Evolutionary conservation across 2,329 filamentous ascomycete species (phyloP).

Genomic region (Monosporascus sp.): DNA sequence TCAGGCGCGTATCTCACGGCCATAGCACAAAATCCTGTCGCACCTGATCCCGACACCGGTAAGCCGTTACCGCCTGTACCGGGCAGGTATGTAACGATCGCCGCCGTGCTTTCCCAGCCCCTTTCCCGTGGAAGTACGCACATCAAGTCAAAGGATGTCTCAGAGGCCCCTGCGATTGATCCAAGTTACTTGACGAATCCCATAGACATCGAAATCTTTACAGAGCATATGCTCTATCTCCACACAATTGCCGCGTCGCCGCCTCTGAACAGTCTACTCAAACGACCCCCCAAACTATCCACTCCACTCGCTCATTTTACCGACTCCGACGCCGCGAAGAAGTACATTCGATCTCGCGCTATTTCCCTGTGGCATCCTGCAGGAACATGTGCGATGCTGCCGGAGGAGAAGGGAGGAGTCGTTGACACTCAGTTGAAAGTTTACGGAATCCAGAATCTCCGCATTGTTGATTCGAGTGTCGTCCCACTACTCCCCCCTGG

Average conservation of each 20-base stretch:
- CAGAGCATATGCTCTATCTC: constrained; percentile 12
- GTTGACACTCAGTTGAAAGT: constrained; percentile 28
- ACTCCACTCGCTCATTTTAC: constrained; percentile 1
- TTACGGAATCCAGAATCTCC: constrained; percentile 28
- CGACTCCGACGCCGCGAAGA: constrained; percentile 10
- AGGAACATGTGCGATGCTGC: constrained; percentile 29
- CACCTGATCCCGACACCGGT: constrained; percentile 4
- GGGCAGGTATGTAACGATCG: constrained; percentile 7
- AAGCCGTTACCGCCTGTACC: not conserved
- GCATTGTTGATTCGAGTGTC: constrained; percentile 32
- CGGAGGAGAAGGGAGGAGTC: constrained; percentile 27
- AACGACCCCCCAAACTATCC: constrained; percentile 3
- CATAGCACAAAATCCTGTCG: constrained; percentile 3
- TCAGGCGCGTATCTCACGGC: constrained; percentile 8
- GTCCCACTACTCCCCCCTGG: constrained; percentile 29
- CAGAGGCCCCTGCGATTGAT: constrained; percentile 6
- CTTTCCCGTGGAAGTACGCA: constrained; percentile 13
- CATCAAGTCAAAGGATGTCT: constrained; percentile 6
- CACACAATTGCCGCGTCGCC: constrained; percentile 3
- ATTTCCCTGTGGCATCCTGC: constrained; percentile 18
- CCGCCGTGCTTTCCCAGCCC: constrained; percentile 7
- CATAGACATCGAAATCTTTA: constrained; percentile 13
- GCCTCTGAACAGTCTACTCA: constrained; percentile 11
- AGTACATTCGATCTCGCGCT: constrained; percentile 5
- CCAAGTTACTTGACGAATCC: constrained; percentile 13